Evolutionary conservation across 306 rosid species (phyloP).

Genomic region (Pueraria montana): DNA sequence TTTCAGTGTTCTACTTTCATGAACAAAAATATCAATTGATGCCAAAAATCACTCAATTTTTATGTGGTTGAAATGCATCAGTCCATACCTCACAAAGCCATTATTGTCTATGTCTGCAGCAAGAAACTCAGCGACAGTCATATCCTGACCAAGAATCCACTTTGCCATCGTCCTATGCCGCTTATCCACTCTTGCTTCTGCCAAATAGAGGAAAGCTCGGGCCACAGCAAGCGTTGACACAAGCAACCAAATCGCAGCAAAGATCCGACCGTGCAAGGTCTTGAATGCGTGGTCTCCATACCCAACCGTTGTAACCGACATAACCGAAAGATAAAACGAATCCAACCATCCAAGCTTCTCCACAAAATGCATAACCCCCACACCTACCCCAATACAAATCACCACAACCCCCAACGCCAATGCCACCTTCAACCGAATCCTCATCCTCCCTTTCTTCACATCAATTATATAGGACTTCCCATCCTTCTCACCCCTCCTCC

Average conservation of each 20-base stretch:
- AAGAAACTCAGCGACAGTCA: slow-evolving; percentile 93
- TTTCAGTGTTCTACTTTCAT: slow-evolving; percentile 12
- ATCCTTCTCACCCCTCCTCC: slow-evolving; percentile 64
- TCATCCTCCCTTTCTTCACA: slow-evolving; percentile 98
- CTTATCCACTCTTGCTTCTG: slow-evolving; percentile 98
- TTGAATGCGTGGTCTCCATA: slow-evolving; percentile 88
- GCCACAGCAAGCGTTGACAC: slow-evolving; percentile 95
- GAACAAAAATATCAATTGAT: not conserved
- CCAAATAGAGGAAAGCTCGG: slow-evolving; percentile 88
- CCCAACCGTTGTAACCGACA: slow-evolving; percentile 98
- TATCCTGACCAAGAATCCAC: slow-evolving; percentile 97
- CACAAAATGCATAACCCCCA: slow-evolving; percentile 80
- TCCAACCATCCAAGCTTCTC: slow-evolving; percentile 91
- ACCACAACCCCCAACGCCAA: slow-evolving; percentile 93
- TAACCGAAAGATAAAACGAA: slow-evolving; percentile 93
- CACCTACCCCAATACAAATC: slow-evolving; percentile 89
- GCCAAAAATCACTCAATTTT: not conserved
- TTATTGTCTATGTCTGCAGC: slow-evolving; percentile 96
- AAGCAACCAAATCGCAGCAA: slow-evolving; percentile 95
- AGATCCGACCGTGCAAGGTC: slow-evolving; percentile 81
- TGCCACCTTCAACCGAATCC: slow-evolving; percentile 96
- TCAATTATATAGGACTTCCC: slow-evolving; percentile 76
- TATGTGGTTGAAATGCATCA: slow-evolving; percentile 12
- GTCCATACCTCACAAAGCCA: slow-evolving; percentile 88
- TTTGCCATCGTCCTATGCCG: slow-evolving; percentile 94